Evolutionary conservation across 495 filamentous ascomycete species (phyloP).

Genomic region (Xylaria bambusicola): DNA sequence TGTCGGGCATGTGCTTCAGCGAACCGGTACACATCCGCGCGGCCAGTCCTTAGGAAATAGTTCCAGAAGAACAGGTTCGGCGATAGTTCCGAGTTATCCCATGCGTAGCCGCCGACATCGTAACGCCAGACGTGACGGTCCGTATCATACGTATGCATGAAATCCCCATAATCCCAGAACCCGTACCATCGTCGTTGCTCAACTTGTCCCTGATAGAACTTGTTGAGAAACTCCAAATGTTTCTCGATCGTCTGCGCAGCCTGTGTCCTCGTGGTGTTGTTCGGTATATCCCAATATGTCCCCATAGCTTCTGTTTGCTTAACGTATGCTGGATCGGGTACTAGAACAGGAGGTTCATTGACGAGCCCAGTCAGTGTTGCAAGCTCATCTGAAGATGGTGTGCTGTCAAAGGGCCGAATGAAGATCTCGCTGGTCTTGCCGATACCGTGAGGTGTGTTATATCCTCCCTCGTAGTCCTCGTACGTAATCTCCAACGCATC

Average conservation of each 20-base stretch:
- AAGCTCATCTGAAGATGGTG: constrained; percentile 40
- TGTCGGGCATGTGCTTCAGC: constrained; percentile 52
- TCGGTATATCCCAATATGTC: constrained; percentile 43
- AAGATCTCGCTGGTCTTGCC: constrained; percentile 50
- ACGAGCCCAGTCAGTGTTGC: constrained; percentile 33
- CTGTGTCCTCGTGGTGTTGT: constrained; percentile 19
- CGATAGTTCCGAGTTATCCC: constrained; percentile 58
- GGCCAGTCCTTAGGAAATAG: constrained; percentile 51
- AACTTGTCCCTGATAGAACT: constrained; percentile 49
- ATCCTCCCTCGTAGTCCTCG: constrained; percentile 53
- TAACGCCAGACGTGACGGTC: constrained; percentile 55
- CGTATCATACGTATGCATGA: constrained; percentile 53
- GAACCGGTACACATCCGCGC: constrained; percentile 48
- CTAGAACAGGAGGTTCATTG: constrained; percentile 42
- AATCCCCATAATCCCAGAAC: constrained; percentile 55
- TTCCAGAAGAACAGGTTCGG: constrained; percentile 55
- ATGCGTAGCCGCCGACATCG: constrained; percentile 55
- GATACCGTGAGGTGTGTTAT: constrained; percentile 50
- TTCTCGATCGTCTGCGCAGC: constrained; percentile 36
- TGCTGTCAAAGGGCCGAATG: constrained; percentile 43
- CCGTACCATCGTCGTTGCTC: constrained; percentile 52
- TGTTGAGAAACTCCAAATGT: constrained; percentile 46
- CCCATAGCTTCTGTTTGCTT: constrained; percentile 43
- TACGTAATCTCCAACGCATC: constrained; percentile 58
- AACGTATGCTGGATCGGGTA: constrained; percentile 41